Evolutionary conservation across 768 basidiomycete species (phyloP).

Genomic region (Pleurotus tuoliensis): DNA sequence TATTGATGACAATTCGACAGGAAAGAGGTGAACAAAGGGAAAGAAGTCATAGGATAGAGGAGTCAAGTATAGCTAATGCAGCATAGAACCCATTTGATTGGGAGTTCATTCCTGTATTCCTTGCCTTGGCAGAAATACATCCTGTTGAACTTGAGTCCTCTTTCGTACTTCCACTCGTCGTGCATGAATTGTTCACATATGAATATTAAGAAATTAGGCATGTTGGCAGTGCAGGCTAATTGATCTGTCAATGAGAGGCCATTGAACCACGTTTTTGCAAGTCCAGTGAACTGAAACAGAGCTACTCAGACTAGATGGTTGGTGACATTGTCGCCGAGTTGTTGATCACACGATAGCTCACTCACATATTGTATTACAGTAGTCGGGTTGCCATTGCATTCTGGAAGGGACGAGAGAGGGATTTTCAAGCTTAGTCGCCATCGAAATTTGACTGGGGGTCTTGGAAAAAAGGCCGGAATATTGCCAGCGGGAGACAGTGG

Average conservation of each 20-base stretch:
- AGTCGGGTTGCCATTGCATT: not conserved
- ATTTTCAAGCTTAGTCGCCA: not conserved
- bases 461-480: not conserved
- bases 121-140: slow-evolving; percentile 10
- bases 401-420: not conserved
- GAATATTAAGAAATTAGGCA: not conserved
- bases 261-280: no score
- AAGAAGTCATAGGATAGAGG: not conserved
- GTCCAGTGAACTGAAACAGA: not conserved
- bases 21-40: no score
- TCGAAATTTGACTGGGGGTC: not conserved
- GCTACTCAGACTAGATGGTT: not conserved
- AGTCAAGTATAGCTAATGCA: not conserved
- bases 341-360: not conserved
- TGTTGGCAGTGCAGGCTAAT: no score
- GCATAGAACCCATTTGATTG: not conserved
- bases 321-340: not conserved
- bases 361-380: not conserved
- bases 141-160: slow-evolving; percentile 12
- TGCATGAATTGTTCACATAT: slow-evolving; percentile 14
- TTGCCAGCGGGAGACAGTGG: not conserved
- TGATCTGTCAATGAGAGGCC: no score
- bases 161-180: slow-evolving; percentile 5
- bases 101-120: not conserved
- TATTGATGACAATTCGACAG: no score